Evolutionary conservation across 768 basidiomycete genomes (phyloP), one percentile per base, ranked within the genome.

Genomic region (Fomitopsis pulvina): DNA sequence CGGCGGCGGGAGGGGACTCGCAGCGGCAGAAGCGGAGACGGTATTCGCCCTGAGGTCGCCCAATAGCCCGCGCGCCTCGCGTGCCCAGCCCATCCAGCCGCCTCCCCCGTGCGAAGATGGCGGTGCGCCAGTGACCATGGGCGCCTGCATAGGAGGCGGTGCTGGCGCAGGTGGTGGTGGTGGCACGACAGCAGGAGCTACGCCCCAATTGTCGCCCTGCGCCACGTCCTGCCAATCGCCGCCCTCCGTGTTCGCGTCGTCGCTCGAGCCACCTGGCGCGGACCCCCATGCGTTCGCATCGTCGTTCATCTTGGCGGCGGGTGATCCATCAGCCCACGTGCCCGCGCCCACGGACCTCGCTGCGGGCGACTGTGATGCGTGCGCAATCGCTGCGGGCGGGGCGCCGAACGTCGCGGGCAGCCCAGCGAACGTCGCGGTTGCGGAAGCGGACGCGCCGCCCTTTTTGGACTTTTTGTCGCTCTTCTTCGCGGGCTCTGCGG

Each of bases 21-120:
- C 25, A 48, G 22, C 14, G 22, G 18, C 25, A 49, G 30, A 18
- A 47, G 25, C 30, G 20, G 51, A 39, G 21, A 39, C 40, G 25
- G 53, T 48, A 56, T 39, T 54, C 37, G 54, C 55, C 58, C 48
- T 56, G 6, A 37, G 14, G 14, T 37, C 18, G 34, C 14, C 5
- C n/a, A 52, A 41, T 12, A 52, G 32, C 2, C 49, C 49, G 18
- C 43, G 47, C 0, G 46, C 58, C 30, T 59, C 58, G 39, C 45
- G 51, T 1, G 40, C 52, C 58, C 58, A 59, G 24, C 48, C 54
- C 7, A 47, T 50, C 58, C 58, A 59, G 3, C 55, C 34, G 34
- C 34, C 34, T 16, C 6, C 14, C 6, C 14, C 18, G 5, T 4
- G 55, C 21, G 40, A 18, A 2, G 30, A n/a, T 6, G 47, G 28